Base-by-base conservation (phyloP, 176 grass and related monocot species). In the Oryza nivara region DNA sequence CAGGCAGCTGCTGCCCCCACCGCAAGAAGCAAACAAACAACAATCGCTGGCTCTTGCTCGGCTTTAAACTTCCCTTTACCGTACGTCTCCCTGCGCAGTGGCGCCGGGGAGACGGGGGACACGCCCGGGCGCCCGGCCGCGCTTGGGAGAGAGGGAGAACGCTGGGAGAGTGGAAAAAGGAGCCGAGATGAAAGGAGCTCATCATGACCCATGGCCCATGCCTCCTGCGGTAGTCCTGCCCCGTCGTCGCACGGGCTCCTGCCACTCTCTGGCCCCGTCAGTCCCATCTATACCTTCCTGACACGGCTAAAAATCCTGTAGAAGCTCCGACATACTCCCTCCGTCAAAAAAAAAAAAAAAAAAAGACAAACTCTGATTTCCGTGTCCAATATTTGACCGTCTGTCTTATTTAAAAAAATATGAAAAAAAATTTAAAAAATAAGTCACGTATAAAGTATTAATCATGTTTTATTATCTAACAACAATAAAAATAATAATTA, bases 21-120 rank as follows among this genome's bases (percentile, higher is more conserved):
- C 6, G 17, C 9, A 10, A 82, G 83, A 85, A 86, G 77, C 83
- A 86, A 81, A 77, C 78, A 82, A 78, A 9, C 67, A 78, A 9
- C 67, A 66, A 19, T 65, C n/a, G 9, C 46, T 73, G 34, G 13
- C 58, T 63, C 58, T 63, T 10, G 51, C 58, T 19, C 4, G n/a
- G 25, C 70, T n/a, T 52, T 34, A 32, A 32, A 13, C 26, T 9
- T 7, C 44, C 70, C 28, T 72, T 43, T 20, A n/a, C n/a, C 58
- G 58, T 63, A 63, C 66, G 20, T 63, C 58, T 63, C 8, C 6
- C 58, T 11, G 58, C 58, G 58, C n/a, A 23, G 58, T 23, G 70
- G 56, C 70, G 81, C 70, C 60, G 30, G 54, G 85, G 65, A 65
- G 73, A 77, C 81, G 16, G 56, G 40, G n/a, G 30, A 74, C 77